These are phyloP conservation scores for Rickenella mellea DNA, from an alignment of 768 basidiomycete species.

Conservation along the genomic window DNA sequence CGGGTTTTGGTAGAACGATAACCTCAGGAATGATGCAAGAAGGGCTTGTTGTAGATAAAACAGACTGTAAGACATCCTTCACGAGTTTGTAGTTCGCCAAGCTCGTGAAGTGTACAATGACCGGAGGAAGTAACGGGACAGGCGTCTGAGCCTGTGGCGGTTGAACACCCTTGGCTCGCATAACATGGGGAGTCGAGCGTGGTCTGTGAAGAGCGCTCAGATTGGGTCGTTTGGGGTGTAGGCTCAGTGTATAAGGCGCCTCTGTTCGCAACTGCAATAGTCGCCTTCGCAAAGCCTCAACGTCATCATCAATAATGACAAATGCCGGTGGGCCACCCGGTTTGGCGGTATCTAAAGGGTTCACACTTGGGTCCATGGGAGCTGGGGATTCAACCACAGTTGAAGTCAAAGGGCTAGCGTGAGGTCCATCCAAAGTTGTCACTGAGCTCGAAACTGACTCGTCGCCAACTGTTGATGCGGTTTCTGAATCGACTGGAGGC, in stretches of 20 bases:
- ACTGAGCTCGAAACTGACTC: not conserved
- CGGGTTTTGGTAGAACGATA: conserved; percentile 96
- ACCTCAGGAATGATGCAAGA: conserved; percentile 66
- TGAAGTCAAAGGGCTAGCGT: conserved; percentile 1
- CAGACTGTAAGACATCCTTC: conserved; percentile 74
- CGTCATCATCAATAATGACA: conserved; percentile 89
- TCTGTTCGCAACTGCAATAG: conserved; percentile 60
- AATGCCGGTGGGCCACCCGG: conserved; percentile 57
- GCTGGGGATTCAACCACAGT: too few species aligned
- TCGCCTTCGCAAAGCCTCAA: conserved; percentile 67
- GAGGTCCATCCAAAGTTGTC: not conserved
- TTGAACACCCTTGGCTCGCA: conserved; percentile 38
- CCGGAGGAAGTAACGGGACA: conserved; percentile 28
- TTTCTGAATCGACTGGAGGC: not conserved
- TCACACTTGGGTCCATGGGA: too few species aligned
- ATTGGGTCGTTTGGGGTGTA: conserved; percentile 45
- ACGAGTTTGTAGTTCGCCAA: conserved; percentile 81
- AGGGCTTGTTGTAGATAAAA: conserved; percentile 38
- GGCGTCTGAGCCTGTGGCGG: conserved; percentile 18
- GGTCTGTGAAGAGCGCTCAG: conserved; percentile 61
- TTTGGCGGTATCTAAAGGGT: conserved; percentile 1
- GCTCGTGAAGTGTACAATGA: conserved; percentile 88
- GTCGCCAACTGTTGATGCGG: conserved; percentile 1
- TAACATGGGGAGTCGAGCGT: conserved; percentile 73
- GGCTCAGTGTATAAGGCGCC: conserved; percentile 28